Percentiles rank a stretch among this genome's conserved stretches.
Conservation (phyloP, 495 filamentous ascomycete species). For the Penicillium ochrochloron region DNA sequence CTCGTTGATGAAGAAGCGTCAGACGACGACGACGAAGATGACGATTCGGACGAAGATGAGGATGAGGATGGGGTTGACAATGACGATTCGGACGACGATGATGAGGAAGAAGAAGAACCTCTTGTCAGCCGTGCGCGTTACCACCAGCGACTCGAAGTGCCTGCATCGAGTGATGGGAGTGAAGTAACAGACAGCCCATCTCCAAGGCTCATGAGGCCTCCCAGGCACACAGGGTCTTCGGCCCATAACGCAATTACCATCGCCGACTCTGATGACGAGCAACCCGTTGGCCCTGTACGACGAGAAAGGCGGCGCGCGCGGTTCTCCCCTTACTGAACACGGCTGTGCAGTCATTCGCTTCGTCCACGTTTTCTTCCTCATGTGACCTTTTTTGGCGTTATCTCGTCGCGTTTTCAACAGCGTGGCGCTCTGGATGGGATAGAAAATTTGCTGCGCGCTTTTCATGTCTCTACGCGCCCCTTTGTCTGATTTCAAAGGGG, state of each 20-base stretch:
- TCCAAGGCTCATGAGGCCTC: conserved; percentile 10
- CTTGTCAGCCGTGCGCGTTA: background rate
- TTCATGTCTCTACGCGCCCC: background rate
- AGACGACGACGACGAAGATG: conserved; percentile 19
- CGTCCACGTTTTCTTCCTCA: background rate
- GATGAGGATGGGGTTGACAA: background rate
- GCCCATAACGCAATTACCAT: conserved; percentile 28
- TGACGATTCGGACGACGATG: conserved; percentile 18
- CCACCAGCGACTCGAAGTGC: background rate
- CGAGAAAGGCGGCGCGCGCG: conserved; percentile 27
- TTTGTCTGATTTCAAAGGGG: background rate
- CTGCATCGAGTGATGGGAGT: conserved; percentile 16
- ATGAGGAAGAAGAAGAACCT: conserved; percentile 22
- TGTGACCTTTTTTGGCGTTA: conserved; percentile 8
- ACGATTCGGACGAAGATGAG: conserved; percentile 19
- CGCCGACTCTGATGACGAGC: conserved; percentile 37
- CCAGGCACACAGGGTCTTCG: conserved; percentile 10
- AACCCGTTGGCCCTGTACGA: conserved; percentile 33
- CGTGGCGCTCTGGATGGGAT: conserved; percentile 25
- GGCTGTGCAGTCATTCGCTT: background rate
- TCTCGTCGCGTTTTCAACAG: conserved; percentile 16
- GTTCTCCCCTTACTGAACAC: conserved; percentile 32
- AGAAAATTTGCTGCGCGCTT: conserved; percentile 17
- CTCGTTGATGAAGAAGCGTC: conserved; percentile 6
- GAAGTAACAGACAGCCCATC: conserved; percentile 18